Evolutionary conservation across 2,329 filamentous ascomycete species (phyloP), one percentile per base, ranked within the genome.

Genomic region (Xylariaceae sp.): DNA sequence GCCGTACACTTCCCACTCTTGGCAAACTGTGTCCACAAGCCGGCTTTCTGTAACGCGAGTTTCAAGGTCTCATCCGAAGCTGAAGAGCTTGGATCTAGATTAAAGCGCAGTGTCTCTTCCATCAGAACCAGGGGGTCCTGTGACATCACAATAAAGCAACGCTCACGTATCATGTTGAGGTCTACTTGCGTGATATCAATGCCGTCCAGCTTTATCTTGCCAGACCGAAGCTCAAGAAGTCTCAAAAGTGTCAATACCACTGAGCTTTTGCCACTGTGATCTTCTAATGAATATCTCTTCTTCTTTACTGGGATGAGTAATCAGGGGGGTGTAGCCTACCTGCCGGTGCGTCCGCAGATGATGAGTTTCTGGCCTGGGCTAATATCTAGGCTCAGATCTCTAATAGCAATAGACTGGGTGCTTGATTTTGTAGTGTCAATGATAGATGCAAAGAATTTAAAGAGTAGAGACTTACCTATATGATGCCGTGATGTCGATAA

Each of bases 271-370:
- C 70, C 70, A 42, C 68, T 70, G 36, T n/a, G n/a, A n/a, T n/a
- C n/a, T n/a, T n/a, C n/a, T n/a, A n/a, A n/a, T n/a, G n/a, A n/a
- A n/a, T n/a, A n/a, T n/a, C n/a, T n/a, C n/a, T n/a, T n/a, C n/a
- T n/a, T n/a, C n/a, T n/a, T n/a, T n/a, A n/a, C n/a, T n/a, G n/a
- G n/a, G n/a, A n/a, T n/a, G n/a, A n/a, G n/a, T n/a, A n/a, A n/a
- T n/a, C n/a, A n/a, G n/a, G n/a, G n/a, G n/a, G n/a, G n/a, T n/a
- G n/a, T n/a, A n/a, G 17, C 61, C 56, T 56, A 67, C 69, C 68
- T 72, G 48, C 73, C 76, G 20, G 72, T 81, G 2, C 77, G 67
- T 1, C 78, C 78, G 35, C 73, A 77, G 5, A 81, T 65, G 3
- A 72, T 64, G n/a, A 75, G 58, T 54, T 72, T 71, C 53, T 76